Percentiles rank a stretch among this genome's conserved stretches.
These are phyloP conservation scores for Rheum nobile DNA, from an alignment of 148 eudicot species.

Conservation along the genomic window DNA sequence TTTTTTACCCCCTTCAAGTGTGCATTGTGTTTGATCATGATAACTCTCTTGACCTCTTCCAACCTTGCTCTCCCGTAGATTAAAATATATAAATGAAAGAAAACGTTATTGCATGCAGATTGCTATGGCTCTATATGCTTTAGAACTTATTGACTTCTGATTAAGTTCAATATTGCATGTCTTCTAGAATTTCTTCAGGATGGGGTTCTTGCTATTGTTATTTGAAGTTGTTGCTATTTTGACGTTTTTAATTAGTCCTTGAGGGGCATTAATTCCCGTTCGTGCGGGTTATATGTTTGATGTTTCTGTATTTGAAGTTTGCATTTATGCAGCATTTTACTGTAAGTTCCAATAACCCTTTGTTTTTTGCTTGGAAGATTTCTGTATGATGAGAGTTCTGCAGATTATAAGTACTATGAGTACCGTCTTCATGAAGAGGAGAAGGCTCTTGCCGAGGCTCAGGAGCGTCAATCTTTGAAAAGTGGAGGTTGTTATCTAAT, in stretches of 20 bases:
- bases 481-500: slow-evolving; percentile 38
- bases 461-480: slow-evolving; percentile 30
- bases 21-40: not conserved
- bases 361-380: slow-evolving; percentile 37
- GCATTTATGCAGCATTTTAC: not conserved
- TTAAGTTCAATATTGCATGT: not conserved
- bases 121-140: not conserved
- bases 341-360: not conserved
- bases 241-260: not conserved
- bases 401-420: slow-evolving; percentile 83
- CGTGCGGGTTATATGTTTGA: not conserved
- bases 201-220: not conserved
- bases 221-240: not conserved
- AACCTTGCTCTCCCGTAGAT: not conserved
- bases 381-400: slow-evolving; percentile 69
- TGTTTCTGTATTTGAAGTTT: not conserved
- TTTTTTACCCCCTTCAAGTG: not conserved
- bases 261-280: not conserved
- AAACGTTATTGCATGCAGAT: not conserved
- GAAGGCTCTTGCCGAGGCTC: slow-evolving; percentile 39
- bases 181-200: not conserved
- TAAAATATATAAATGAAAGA: not conserved
- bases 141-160: not conserved
- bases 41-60: not conserved
- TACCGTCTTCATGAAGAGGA: slow-evolving; percentile 72